A percentile compares a stretch with the other conserved stretches of the same genome.
These are phyloP conservation scores for Rhizopogon vulgaris DNA, from an alignment of 768 basidiomycete genomes.

Conservation along the genomic window DNA sequence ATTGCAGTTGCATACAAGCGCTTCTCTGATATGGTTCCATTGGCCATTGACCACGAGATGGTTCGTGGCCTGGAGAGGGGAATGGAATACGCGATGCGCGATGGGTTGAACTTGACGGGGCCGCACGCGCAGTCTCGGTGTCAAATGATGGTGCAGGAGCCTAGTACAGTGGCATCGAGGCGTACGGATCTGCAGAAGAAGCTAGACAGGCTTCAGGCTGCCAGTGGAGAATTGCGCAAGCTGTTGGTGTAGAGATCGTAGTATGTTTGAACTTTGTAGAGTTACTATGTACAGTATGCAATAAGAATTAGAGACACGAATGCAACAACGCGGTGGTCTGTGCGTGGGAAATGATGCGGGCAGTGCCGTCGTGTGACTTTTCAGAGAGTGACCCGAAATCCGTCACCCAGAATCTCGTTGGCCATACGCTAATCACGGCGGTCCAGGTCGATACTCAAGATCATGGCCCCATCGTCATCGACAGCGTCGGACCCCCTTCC, in stretches of 20 bases:
- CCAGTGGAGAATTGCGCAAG: slow-evolving; percentile 32
- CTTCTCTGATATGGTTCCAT: slow-evolving; percentile 36
- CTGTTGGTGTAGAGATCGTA: slow-evolving; percentile 5
- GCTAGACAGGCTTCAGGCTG: slow-evolving; percentile 42
- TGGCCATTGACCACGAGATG: slow-evolving; percentile 34
- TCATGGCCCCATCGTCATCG: slow-evolving; percentile 17
- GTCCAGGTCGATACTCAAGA: slow-evolving; percentile 28
- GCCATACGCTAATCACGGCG: slow-evolving; percentile 32
- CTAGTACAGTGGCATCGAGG: slow-evolving; percentile 32
- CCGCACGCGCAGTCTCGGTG: slow-evolving; percentile 41
- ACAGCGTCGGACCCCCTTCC: slow-evolving; percentile 12
- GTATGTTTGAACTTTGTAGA: no score
- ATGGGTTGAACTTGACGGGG: slow-evolving; percentile 47
- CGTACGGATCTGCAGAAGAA: slow-evolving; percentile 48
- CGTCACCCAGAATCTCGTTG: slow-evolving; percentile 26
- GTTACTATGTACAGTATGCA: no score
- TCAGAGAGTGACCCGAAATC: slow-evolving; percentile 12
- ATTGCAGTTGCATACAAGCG: slow-evolving; percentile 42
- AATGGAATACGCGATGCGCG: slow-evolving; percentile 39
- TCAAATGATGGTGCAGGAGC: slow-evolving; percentile 47
- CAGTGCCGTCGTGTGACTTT: slow-evolving; percentile 1
- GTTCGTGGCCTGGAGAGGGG: slow-evolving; percentile 41
- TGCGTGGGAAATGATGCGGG: slow-evolving; percentile 11
- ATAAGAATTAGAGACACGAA: neutral
- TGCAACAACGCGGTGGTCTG: slow-evolving; percentile 17